Percentiles rank a stretch among this genome's conserved stretches.
Conservation (phyloP, 495 filamentous ascomycete species). For the Lentithecium fluviatile region DNA sequence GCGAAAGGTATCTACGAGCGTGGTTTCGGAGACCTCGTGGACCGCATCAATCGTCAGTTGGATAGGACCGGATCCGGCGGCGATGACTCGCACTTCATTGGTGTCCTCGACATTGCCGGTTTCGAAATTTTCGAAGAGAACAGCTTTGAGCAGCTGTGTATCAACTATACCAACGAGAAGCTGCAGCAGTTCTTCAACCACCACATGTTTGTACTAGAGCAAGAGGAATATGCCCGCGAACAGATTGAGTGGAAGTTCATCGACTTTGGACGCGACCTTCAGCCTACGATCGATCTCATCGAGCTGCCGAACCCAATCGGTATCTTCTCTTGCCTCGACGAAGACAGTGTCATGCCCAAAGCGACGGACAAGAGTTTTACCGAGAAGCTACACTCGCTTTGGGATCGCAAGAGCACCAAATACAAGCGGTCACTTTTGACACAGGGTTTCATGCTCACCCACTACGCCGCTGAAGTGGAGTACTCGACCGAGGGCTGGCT, state of each 20-base stretch:
- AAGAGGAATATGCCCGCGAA: slow-evolving; percentile 96
- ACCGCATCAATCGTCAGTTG: slow-evolving; percentile 86
- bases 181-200: slow-evolving; percentile 99
- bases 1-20: slow-evolving; percentile 98
- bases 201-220: slow-evolving; percentile 99
- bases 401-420: slow-evolving; percentile 93
- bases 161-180: slow-evolving; percentile 99
- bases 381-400: slow-evolving; percentile 92
- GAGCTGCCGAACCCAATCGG: slow-evolving; percentile 95
- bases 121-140: slow-evolving; percentile 99
- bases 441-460: slow-evolving; percentile 96
- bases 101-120: slow-evolving; percentile 97
- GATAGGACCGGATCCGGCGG: slow-evolving; percentile 73
- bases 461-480: slow-evolving; percentile 97
- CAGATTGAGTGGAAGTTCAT: slow-evolving; percentile 99
- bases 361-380: slow-evolving; percentile 96
- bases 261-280: slow-evolving; percentile 94
- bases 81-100: slow-evolving; percentile 93
- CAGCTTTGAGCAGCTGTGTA: slow-evolving; percentile 98
- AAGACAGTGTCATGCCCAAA: slow-evolving; percentile 99
- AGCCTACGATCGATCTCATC: slow-evolving; percentile 97
- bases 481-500: slow-evolving; percentile 95
- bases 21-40: slow-evolving; percentile 88
- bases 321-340: slow-evolving; percentile 97
- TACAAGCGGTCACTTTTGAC: slow-evolving; percentile 83